Evolutionary conservation across 805 yeast genomes (phyloP).

Genomic region (Naumovozyma baii): DNA sequence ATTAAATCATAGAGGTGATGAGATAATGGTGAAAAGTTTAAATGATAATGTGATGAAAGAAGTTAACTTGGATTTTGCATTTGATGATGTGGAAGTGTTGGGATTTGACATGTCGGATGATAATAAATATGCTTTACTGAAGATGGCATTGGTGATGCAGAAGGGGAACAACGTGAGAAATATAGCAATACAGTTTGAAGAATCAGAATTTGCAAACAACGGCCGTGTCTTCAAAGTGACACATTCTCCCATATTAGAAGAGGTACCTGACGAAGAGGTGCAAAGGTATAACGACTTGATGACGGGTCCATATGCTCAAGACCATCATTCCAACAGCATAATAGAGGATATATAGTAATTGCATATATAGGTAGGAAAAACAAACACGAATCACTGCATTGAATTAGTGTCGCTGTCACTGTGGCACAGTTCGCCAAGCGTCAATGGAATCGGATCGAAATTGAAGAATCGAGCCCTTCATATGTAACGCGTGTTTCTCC

Average conservation of each 20-base stretch:
- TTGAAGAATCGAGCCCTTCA: not conserved
- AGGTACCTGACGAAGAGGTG: constrained; percentile 26
- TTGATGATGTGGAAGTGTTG: constrained; percentile 12
- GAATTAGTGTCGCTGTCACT: too few species aligned
- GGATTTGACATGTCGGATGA: constrained; percentile 10
- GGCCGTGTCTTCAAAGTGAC: not conserved
- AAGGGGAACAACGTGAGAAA: not conserved
- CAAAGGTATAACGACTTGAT: constrained; percentile 7
- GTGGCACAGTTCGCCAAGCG: not conserved
- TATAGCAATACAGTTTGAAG: not conserved
- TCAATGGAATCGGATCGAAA: not conserved
- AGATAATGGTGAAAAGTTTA: constrained; percentile 13
- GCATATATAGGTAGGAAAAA: too few species aligned
- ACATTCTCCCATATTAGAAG: constrained; percentile 21
- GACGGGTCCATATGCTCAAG: not conserved
- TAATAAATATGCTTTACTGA: constrained; percentile 1
- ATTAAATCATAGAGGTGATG: constrained; percentile 16
- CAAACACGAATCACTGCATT: too few species aligned
- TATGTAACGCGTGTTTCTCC: too few species aligned
- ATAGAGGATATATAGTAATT: constrained; percentile 18
- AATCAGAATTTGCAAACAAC: not conserved
- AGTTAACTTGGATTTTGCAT: constrained; percentile 12
- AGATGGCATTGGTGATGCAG: not conserved
- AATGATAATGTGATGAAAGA: constrained; percentile 14
- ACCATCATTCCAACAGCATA: constrained; percentile 9